Base-by-base conservation (phyloP, 2,329 filamentous ascomycete species). In the Colletotrichum cuscutae region DNA sequence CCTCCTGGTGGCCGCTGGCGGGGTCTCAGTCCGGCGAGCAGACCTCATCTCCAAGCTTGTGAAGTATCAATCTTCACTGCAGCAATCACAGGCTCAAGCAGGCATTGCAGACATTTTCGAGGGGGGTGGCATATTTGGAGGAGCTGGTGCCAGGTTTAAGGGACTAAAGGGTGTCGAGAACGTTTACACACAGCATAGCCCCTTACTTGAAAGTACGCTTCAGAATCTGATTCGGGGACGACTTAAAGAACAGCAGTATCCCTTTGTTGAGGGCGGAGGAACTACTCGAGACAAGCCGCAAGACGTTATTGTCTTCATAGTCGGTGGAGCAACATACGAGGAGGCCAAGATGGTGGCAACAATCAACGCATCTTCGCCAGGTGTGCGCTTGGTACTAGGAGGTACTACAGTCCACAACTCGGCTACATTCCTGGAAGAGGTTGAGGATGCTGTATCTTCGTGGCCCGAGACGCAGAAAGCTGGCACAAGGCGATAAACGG, bases 81-180 rank as follows among this genome's bases (percentile, higher is more conserved):
- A 97, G 78, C 90, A 93, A 9, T 91, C 92, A 5, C 91, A 93
- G 26, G 88, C 91, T n/a, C 89, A 90, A 2, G 90, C 93, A 11
- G 95, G 94, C 5, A 95, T 98, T 70, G 92, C 95, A 0, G 96
- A 98, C 76, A 90, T 98, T 7, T 98, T 99, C 78, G 95, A 98
- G 79, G 93, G 94, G 0, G 90, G 93, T 0, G 96, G 95, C 5
- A 96, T 99, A 75, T 98, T 99, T 82, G 94, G 94, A 0, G 94
- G 94, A 13, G 95, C 95, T 12, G 89, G 95, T 52, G 94, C 93
- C 78, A 91, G 95, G 5, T 95, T 99, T 82, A 98, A 97, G 79
- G 97, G 97, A 0, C 87, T 99, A 15, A 98, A 98, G 80, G 97
- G 97, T 1, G 97, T 99, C 1, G 97, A 99, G 81, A 99, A 99